phyloP scores from a whole-genome alignment of 768 basidiomycete species.

The Russula virescens region DNA sequence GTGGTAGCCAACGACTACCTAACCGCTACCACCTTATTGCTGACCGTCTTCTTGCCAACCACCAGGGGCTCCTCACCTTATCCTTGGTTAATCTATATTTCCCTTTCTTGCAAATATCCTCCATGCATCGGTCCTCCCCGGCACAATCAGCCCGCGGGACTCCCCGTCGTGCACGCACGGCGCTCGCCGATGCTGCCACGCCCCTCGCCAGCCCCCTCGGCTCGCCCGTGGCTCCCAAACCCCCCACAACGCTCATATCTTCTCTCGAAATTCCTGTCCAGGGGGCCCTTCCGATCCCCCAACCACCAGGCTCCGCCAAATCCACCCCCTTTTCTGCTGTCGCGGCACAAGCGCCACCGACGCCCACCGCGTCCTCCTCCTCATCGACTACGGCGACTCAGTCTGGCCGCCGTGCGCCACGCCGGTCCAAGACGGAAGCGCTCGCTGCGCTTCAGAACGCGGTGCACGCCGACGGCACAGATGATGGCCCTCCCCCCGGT shows the following conservation, averaged over 20 bases:
- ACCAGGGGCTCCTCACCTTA: neutral
- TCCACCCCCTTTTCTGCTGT: slow-evolving; percentile 2
- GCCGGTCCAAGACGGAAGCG: slow-evolving; percentile 88
- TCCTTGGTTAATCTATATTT: neutral
- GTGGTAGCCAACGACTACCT: slow-evolving; percentile 1
- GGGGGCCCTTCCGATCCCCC: slow-evolving; percentile 56
- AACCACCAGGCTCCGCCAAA: slow-evolving; percentile 35
- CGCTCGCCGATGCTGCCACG: slow-evolving; percentile 21
- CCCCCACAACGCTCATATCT: slow-evolving; percentile 47
- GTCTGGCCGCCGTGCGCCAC: slow-evolving; percentile 57
- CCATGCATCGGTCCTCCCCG: slow-evolving; percentile 21
- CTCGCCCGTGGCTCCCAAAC: slow-evolving; percentile 35
- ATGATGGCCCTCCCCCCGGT: slow-evolving; percentile 47
- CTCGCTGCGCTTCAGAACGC: slow-evolving; percentile 71
- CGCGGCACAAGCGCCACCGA: neutral
- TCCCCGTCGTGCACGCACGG: slow-evolving; percentile 22
- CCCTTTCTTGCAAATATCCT: neutral
- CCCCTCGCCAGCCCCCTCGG: slow-evolving; percentile 17
- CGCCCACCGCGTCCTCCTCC: slow-evolving; percentile 7
- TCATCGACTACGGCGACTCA: neutral
- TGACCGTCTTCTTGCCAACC: neutral
- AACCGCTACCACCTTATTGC: neutral
- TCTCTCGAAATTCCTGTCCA: slow-evolving; percentile 75
- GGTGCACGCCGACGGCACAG: slow-evolving; percentile 50
- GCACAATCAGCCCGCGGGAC: slow-evolving; percentile 23